A percentile compares a stretch with the other conserved stretches of the same genome.
These are phyloP conservation scores for Metschnikowia baotianmanensis DNA, from an alignment of 805 yeast species.

Conservation along the genomic window DNA sequence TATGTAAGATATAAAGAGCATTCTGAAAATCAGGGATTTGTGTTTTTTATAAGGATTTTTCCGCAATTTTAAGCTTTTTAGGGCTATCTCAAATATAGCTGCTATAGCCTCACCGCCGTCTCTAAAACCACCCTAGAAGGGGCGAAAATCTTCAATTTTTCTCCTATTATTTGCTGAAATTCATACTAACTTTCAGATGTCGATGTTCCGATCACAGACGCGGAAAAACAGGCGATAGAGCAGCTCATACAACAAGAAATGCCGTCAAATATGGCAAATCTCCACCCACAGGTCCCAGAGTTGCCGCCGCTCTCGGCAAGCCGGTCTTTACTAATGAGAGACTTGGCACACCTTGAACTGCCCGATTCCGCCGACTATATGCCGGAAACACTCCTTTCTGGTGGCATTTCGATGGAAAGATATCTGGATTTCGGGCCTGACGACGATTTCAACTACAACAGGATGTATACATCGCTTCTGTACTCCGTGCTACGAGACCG, in stretches of 20 bases:
- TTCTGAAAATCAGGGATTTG: neutral
- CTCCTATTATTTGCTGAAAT: neutral
- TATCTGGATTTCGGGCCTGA: slow-evolving; percentile 18
- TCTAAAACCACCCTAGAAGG: neutral
- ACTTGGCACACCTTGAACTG: slow-evolving; percentile 25
- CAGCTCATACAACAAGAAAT: slow-evolving; percentile 30
- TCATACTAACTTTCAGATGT: slow-evolving; percentile 24
- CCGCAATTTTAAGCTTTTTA: too few species aligned
- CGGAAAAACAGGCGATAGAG: slow-evolving; percentile 37
- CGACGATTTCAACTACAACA: slow-evolving; percentile 17
- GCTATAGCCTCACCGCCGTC: neutral
- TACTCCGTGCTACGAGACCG: slow-evolving; percentile 41
- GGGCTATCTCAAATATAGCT: too few species aligned
- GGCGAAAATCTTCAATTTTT: neutral
- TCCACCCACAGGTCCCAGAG: slow-evolving; percentile 19
- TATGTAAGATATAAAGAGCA: slow-evolving; percentile 22
- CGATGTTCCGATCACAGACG: slow-evolving; percentile 35
- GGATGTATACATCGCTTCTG: slow-evolving; percentile 37
- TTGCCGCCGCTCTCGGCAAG: slow-evolving; percentile 18
- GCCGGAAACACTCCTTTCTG: slow-evolving; percentile 6
- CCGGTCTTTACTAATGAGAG: slow-evolving; percentile 18
- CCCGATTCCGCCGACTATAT: slow-evolving; percentile 21
- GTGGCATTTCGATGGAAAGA: slow-evolving; percentile 23
- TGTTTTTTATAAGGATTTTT: too few species aligned
- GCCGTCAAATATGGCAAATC: slow-evolving; percentile 8